A percentile compares a stretch with the other conserved stretches of the same genome.
phyloP scores from a whole-genome alignment of 495 filamentous ascomycete genomes.

The Talaromyces proteolyticus region DNA sequence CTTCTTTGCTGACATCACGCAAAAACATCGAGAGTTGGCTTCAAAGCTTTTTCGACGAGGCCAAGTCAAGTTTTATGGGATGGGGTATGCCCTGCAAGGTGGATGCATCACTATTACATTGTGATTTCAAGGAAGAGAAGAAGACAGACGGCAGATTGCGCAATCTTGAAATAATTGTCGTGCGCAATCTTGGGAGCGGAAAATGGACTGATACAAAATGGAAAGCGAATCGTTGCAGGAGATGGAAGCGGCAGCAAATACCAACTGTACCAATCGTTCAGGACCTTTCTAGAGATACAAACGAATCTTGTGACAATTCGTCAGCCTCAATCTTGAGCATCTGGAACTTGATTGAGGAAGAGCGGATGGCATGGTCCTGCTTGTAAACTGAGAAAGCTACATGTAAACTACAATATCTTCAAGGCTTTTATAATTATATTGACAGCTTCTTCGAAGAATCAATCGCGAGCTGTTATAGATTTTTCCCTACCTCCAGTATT shows the following conservation, averaged over 20 bases:
- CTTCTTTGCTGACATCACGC: background rate
- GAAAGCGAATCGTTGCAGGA: background rate
- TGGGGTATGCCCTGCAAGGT: background rate
- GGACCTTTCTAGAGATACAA: background rate
- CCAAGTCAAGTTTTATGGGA: background rate
- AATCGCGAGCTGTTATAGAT: too few relatives aligned
- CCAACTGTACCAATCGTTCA: background rate
- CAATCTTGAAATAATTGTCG: background rate
- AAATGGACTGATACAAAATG: background rate
- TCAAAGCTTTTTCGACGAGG: background rate
- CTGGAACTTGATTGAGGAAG: background rate
- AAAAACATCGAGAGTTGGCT: background rate
- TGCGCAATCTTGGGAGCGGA: background rate
- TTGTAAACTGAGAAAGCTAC: background rate
- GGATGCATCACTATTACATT: background rate
- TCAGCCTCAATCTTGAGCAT: background rate
- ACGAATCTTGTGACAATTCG: background rate
- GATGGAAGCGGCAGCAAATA: background rate
- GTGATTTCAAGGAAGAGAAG: background rate
- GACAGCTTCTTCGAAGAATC: too few relatives aligned
- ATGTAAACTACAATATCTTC: too few relatives aligned
- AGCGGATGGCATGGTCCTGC: background rate
- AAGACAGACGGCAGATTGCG: background rate
- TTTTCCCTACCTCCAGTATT: too few relatives aligned
- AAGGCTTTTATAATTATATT: too few relatives aligned